phyloP scores from a whole-genome alignment of 805 yeast species.

The Kuraishia capsulata region DNA sequence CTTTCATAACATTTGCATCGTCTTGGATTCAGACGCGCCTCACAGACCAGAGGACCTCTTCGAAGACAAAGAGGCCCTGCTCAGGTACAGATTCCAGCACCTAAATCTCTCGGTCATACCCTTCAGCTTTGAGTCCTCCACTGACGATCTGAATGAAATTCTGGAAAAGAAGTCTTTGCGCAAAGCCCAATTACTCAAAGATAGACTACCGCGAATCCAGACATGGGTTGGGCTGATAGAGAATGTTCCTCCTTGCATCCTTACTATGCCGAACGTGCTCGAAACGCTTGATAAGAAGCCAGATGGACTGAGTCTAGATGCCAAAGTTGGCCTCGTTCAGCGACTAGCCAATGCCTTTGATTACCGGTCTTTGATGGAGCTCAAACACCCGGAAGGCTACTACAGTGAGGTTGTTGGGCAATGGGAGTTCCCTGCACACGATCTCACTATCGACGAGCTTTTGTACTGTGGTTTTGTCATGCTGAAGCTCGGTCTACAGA shows the following conservation, averaged over 20 bases:
- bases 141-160: background rate
- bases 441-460: slow-evolving; percentile 55
- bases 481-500: slow-evolving; percentile 32
- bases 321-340: no score
- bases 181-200: slow-evolving; percentile 6
- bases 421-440: slow-evolving; percentile 70
- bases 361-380: slow-evolving; percentile 15
- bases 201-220: slow-evolving; percentile 25
- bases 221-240: slow-evolving; percentile 32
- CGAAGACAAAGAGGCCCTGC: slow-evolving; percentile 5
- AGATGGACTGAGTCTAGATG: no score
- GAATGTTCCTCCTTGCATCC: slow-evolving; percentile 11
- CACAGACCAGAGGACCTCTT: background rate
- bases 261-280: slow-evolving; percentile 25
- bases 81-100: slow-evolving; percentile 18
- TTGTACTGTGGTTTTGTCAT: slow-evolving; percentile 50
- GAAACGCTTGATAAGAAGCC: slow-evolving; percentile 1
- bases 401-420: slow-evolving; percentile 33
- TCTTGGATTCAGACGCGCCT: slow-evolving; percentile 9
- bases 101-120: slow-evolving; percentile 13
- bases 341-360: no score
- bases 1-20: slow-evolving; percentile 12
- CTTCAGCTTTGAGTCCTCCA: background rate
- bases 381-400: slow-evolving; percentile 13
- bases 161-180: background rate